Conservation (phyloP, 2,329 filamentous ascomycete species). For the Aspergillus novoparasiticus region DNA sequence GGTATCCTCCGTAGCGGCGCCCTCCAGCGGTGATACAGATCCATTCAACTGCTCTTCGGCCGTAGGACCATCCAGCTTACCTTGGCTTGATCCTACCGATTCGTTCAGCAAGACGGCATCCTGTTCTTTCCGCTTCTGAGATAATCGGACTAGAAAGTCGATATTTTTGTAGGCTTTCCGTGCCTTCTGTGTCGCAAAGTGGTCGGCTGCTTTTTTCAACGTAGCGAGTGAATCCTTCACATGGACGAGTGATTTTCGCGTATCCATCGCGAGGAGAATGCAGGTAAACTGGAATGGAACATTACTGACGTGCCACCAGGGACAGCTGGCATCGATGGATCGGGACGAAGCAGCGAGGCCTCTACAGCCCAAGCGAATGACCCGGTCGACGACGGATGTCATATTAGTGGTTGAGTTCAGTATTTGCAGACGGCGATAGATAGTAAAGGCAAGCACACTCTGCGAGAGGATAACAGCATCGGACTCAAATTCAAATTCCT, state of each 20-base stretch:
- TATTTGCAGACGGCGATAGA: background rate
- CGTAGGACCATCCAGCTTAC: background rate
- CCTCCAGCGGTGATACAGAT: background rate
- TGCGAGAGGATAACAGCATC: background rate
- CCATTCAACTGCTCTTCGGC: background rate
- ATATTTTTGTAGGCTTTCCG: background rate
- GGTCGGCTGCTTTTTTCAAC: background rate
- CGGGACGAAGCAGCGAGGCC: background rate
- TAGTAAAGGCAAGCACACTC: background rate
- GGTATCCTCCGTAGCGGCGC: background rate
- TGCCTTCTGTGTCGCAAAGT: background rate
- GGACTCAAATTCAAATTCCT: background rate
- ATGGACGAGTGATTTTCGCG: slow-evolving; percentile 13
- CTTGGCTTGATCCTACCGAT: background rate
- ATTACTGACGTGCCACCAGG: slow-evolving; percentile 24
- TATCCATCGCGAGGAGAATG: slow-evolving; percentile 16
- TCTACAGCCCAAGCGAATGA: background rate
- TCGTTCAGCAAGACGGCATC: background rate
- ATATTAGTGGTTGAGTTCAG: background rate
- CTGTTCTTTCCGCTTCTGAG: background rate
- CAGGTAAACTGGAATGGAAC: slow-evolving; percentile 22
- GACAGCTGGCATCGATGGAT: slow-evolving; percentile 3
- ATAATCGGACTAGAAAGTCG: background rate
- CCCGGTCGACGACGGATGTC: background rate
- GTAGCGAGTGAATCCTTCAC: slow-evolving; percentile 9